Percentiles rank a stretch among this genome's conserved stretches.
Evolutionary conservation across 768 basidiomycete species (phyloP).

Genomic region (Macrolepiota fuliginosa): DNA sequence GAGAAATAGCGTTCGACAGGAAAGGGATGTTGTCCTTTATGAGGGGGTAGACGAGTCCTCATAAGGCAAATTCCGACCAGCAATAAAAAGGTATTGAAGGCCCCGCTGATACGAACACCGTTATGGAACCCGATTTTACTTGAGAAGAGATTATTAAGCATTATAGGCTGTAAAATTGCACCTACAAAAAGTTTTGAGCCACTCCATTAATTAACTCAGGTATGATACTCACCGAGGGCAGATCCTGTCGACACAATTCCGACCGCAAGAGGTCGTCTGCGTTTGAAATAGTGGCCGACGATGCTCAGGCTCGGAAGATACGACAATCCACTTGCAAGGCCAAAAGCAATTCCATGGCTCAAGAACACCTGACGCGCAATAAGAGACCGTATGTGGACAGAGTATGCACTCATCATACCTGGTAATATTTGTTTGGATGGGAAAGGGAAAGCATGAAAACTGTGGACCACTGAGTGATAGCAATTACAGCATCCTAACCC

Average conservation of each 20-base stretch:
- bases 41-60: conserved; percentile 33
- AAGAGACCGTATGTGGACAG: background rate
- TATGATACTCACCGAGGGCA: conserved; percentile 24
- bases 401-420: conserved; percentile 19
- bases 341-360: conserved; percentile 46
- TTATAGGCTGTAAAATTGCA: conserved; percentile 53
- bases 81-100: conserved; percentile 31
- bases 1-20: background rate
- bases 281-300: conserved; percentile 51
- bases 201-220: background rate
- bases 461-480: conserved; percentile 9
- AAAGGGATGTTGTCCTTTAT: background rate
- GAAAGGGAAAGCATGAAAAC: conserved; percentile 35
- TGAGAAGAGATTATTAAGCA: conserved; percentile 49
- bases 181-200: conserved; percentile 28
- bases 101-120: conserved; percentile 37
- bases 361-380: conserved; percentile 42
- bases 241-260: conserved; percentile 40
- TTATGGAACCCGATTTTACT: conserved; percentile 36
- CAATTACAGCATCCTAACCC: background rate
- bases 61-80: conserved; percentile 31
- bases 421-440: conserved; percentile 32
- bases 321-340: conserved; percentile 45
- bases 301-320: conserved; percentile 46
- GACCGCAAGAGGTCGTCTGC: conserved; percentile 45